These are phyloP conservation scores for barley (Hordeum vulgare) DNA, from an alignment of 176 grass and related monocot genomes.

Conservation along the genomic window MorexV3_pseudomolecules_assembly NC_058518.1:435467973-435468472, in stretches of 20 bases:
- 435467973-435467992: not conserved
- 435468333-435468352: slow-evolving; percentile 28
- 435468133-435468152: not conserved
- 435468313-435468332: slow-evolving; percentile 14
- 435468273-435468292: not conserved
- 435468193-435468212: not conserved
- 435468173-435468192: not conserved
- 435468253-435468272: slow-evolving; percentile 14
- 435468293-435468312: not conserved
- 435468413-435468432: slow-evolving; percentile 16
- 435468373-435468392: slow-evolving; percentile 10
- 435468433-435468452: not conserved
- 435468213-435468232: slow-evolving; percentile 13
- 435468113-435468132: not conserved
- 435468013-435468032: not conserved
- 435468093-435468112: not conserved
- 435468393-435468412: slow-evolving; percentile 13
- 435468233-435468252: slow-evolving; percentile 18
- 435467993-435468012: not conserved
- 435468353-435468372: not conserved
- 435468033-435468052: not conserved
- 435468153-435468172: not conserved
- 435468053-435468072: not conserved
- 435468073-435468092: not conserved
- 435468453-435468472: not conserved